Evolutionary conservation across 225 moss, liverwort and hornwort species (phyloP), one percentile per base, ranked within the genome.

Genomic region (Bryum argenteum): DNA sequence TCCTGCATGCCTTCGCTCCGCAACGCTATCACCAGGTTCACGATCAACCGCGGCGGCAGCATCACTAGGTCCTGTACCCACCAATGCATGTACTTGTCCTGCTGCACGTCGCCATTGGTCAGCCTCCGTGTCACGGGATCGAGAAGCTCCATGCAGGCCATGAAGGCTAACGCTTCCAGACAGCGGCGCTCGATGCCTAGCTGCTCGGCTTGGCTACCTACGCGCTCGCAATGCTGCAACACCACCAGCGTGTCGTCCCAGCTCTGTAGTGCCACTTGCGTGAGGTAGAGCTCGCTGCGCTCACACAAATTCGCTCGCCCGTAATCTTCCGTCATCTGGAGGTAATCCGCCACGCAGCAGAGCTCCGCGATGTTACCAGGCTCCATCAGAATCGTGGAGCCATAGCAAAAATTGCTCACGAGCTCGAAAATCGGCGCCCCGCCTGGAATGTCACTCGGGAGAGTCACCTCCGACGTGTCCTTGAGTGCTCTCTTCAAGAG

Each of bases 1-100:
- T 96, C 95, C 38, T 89, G 88, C 95, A 96, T 93, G 7, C 93
- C 95, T 73, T 93, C 88, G 47, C 77, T 70, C 2, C 95, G 84
- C 37, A 96, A 58, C 8, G 93, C 88, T 23, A 80, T 77, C 5
- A 96, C 84, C 14, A 91, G 73, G 23, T 83, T 85, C 71, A 86
- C 79, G 66, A 96, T 93, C 20, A 91, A 64, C 22, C 78, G 61
- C 45, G 89, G 87, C n/a, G 91, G 87, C 9, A 96, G 88, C 7
- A 75, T 55, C 18, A 92, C 67, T 6, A 96, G 65, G 50, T 93
- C 95, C 26, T 82, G 82, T 58, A 93, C 84, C 95, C 95, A 96
- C 95, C 92, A 96, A 19, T 84, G 80, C 3, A 4, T 47, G 48
- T 48, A 14, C 47, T 85, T 86, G 65, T 79, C 81, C 77, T 88